Evolutionary conservation across 208 protist genomes (phyloP).

Genomic region (Leishmania aethiopica): DNA sequence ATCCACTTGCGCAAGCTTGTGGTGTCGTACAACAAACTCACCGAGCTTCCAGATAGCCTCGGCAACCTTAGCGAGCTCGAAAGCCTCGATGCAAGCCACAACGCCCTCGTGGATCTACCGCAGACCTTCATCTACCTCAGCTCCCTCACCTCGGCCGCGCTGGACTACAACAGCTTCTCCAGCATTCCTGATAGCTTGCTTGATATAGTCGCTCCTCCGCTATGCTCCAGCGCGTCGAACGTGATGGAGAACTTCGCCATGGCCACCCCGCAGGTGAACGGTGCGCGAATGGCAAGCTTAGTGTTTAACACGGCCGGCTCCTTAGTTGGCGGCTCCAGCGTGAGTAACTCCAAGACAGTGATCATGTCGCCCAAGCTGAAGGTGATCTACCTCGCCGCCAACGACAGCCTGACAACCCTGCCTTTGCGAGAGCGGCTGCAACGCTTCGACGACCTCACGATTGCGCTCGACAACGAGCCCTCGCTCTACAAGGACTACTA

Average conservation of each 20-base stretch:
- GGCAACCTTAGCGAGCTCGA: conserved; percentile 70
- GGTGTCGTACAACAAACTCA: conserved; percentile 85
- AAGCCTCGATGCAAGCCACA: conserved; percentile 82
- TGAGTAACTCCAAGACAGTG: conserved; percentile 17
- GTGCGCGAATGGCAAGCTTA: conserved; percentile 15
- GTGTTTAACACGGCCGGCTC: conserved; percentile 12
- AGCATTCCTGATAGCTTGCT: conserved; percentile 71
- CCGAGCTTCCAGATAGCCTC: conserved; percentile 70
- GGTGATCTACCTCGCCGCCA: conserved; percentile 78
- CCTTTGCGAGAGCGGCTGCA: conserved; percentile 42
- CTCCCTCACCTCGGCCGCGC: conserved; percentile 47
- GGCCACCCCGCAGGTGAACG: conserved; percentile 5
- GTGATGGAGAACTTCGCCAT: neutral
- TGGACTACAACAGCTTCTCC: conserved; percentile 88
- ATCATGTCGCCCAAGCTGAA: conserved; percentile 51
- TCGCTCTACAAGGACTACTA: conserved; percentile 70
- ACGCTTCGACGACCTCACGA: conserved; percentile 59
- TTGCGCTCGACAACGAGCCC: conserved; percentile 89
- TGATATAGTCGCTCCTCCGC: conserved; percentile 43
- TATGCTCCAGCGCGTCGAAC: neutral
- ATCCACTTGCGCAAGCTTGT: conserved; percentile 58
- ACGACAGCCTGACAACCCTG: conserved; percentile 65
- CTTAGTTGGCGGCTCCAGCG: conserved; percentile 11
- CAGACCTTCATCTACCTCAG: conserved; percentile 69
- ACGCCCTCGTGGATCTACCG: conserved; percentile 67